phyloP scores from a whole-genome alignment of 1,284 basidiomycete genomes.

The Trichosporon inkin region DNA sequence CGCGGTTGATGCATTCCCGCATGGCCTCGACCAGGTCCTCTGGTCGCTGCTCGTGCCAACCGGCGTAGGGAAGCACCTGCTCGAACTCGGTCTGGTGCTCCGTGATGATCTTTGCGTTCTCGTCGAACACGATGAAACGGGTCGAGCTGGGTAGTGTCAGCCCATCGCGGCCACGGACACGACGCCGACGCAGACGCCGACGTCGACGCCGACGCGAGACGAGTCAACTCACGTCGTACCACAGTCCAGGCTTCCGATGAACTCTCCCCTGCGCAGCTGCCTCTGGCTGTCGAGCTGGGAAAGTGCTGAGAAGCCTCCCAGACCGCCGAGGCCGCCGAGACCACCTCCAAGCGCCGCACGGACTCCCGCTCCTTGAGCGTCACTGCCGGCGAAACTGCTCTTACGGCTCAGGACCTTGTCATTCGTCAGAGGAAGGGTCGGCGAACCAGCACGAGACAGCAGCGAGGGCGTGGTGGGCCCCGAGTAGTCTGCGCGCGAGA shows the following conservation, averaged over 20 bases:
- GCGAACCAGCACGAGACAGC: conserved; percentile 48
- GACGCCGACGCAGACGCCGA: not conserved
- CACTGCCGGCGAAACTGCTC: conserved; percentile 25
- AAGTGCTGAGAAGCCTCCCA: conserved; percentile 25
- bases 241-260: conserved; percentile 84
- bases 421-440: conserved; percentile 44
- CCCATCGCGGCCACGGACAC: too few relatives aligned
- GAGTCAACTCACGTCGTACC: conserved; percentile 72
- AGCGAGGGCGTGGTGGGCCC: conserved; percentile 43
- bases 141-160: conserved; percentile 63
- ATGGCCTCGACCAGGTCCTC: conserved; percentile 75
- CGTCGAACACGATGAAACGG: conserved; percentile 90
- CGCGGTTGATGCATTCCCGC: conserved; percentile 70
- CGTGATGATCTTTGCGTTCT: conserved; percentile 79
- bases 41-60: conserved; percentile 96
- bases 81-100: conserved; percentile 85
- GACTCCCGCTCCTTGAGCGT: conserved; percentile 15
- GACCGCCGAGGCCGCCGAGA: conserved; percentile 26
- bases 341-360: conserved; percentile 13
- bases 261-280: conserved; percentile 54
- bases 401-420: conserved; percentile 31
- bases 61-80: conserved; percentile 83
- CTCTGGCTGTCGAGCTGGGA: conserved; percentile 31
- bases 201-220: not conserved
- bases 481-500: conserved; percentile 38